Conservation (phyloP, 768 basidiomycete genomes). For the Leccinum broughii region DNA sequence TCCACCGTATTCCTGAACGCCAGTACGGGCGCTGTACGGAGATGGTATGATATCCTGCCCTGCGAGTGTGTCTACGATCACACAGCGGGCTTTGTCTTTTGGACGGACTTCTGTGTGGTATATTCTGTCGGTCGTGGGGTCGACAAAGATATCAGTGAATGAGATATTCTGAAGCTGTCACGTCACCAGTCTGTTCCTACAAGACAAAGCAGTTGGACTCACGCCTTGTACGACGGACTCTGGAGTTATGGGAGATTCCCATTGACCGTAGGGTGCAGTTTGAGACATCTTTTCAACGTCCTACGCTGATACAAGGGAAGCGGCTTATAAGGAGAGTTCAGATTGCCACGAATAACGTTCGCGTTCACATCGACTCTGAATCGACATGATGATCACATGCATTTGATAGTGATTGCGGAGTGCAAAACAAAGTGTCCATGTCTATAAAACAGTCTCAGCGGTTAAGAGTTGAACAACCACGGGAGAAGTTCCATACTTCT, state of each 20-base stretch:
- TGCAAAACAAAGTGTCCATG: neutral
- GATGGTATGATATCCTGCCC: constrained; percentile 51
- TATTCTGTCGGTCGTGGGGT: constrained; percentile 44
- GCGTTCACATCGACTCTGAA: neutral
- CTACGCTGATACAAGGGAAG: neutral
- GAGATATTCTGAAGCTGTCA: constrained; percentile 26
- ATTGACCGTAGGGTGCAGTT: constrained; percentile 59
- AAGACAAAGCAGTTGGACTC: constrained; percentile 18
- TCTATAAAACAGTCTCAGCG: too few relatives aligned
- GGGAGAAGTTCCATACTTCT: too few relatives aligned
- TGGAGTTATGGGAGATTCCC: constrained; percentile 58
- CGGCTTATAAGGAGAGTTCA: neutral
- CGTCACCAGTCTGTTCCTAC: constrained; percentile 2
- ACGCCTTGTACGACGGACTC: constrained; percentile 51
- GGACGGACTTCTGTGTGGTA: constrained; percentile 66
- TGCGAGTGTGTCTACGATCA: constrained; percentile 53
- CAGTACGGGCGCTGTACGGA: constrained; percentile 55
- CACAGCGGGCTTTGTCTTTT: constrained; percentile 52
- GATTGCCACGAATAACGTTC: neutral
- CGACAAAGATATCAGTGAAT: constrained; percentile 51
- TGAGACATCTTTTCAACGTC: constrained; percentile 15
- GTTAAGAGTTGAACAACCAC: too few relatives aligned
- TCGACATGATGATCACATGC: neutral
- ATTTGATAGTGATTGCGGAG: neutral
- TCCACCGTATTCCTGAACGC: constrained; percentile 76